Evolutionary conservation across 2,329 filamentous ascomycete species (phyloP).

Genomic region (Bipolaris bicolor): DNA sequence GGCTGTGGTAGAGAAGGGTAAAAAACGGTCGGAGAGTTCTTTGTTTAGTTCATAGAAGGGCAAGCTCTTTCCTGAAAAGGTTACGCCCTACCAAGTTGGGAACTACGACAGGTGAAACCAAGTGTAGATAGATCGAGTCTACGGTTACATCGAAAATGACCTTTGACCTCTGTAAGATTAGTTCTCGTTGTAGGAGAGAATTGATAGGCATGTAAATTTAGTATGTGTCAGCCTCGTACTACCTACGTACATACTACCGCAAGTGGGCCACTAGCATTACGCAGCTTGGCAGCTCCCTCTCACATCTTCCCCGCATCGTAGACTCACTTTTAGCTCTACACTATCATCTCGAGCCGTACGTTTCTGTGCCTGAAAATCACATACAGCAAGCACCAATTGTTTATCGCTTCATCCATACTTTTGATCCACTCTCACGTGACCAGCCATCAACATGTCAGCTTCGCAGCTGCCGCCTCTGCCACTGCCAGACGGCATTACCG

Average conservation of each 20-base stretch:
- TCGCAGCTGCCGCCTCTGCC: slow-evolving; percentile 53
- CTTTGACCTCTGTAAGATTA: background rate
- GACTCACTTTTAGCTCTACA: background rate
- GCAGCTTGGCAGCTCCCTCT: background rate
- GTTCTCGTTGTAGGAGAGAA: background rate
- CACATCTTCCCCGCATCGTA: background rate
- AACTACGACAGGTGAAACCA: background rate
- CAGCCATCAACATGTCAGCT: background rate
- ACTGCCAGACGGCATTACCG: slow-evolving; percentile 62
- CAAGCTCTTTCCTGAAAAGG: too few relatives aligned
- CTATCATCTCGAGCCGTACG: background rate
- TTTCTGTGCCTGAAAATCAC: background rate
- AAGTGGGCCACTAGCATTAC: too few relatives aligned
- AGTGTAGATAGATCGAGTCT: background rate
- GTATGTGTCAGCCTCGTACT: background rate
- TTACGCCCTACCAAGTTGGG: too few relatives aligned
- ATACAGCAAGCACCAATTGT: background rate
- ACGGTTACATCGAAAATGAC: too few relatives aligned
- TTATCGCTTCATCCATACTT: background rate
- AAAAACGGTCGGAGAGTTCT: background rate
- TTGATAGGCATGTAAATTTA: background rate
- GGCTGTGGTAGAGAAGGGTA: background rate
- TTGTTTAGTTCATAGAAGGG: too few relatives aligned
- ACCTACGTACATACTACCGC: too few relatives aligned
- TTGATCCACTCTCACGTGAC: background rate